Base-by-base conservation (phyloP, 164 flowering plant genomes). In the Chimonanthus salicifolius region DNA sequence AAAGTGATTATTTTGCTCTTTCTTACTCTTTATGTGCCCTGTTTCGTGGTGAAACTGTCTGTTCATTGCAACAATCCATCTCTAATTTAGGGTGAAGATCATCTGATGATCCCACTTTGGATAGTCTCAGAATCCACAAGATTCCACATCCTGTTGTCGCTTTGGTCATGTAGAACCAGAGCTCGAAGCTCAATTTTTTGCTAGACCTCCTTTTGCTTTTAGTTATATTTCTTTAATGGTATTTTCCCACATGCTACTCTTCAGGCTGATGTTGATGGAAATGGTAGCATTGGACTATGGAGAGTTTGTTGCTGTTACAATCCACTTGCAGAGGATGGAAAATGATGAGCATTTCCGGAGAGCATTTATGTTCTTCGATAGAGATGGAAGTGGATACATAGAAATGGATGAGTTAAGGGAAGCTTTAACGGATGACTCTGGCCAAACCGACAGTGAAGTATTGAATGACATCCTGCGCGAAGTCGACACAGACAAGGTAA, bases 191-290 rank as follows among this genome's bases (percentile, higher is more conserved):
- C 0, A 33, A 33, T 33, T 33, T 33, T 33, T 33, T 33, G 33
- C 33, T 33, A 33, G 33, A 33, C 33, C 33, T 33, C 33, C 33
- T 33, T 33, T 33, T 33, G 33, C 33, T 33, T 33, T 33, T 33
- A 33, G 33, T 33, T 33, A 33, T 33, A 33, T 33, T 33, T 33
- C 33, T 33, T 33, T 33, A 33, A 33, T 33, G 33, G 33, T 1
- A 33, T 33, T 33, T 33, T 33, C 33, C 33, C 16, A 4, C 11
- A 54, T 74, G 79, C 63, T 58, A 62, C 33, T 33, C 33, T 78
- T 73, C 79, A 96, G 99, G 99, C 99, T 76, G 99, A 96, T 86
- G 97, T 92, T 72, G 92, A 96, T 84, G 95, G 97, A 68, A 96
- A 92, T 81, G 99, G 98, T 69, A 86, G n/a, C 91, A 33, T 80